Evolutionary conservation across 2,329 filamentous ascomycete species (phyloP), one percentile per base, ranked within the genome.

Genomic region (Aspergillus sp.): DNA sequence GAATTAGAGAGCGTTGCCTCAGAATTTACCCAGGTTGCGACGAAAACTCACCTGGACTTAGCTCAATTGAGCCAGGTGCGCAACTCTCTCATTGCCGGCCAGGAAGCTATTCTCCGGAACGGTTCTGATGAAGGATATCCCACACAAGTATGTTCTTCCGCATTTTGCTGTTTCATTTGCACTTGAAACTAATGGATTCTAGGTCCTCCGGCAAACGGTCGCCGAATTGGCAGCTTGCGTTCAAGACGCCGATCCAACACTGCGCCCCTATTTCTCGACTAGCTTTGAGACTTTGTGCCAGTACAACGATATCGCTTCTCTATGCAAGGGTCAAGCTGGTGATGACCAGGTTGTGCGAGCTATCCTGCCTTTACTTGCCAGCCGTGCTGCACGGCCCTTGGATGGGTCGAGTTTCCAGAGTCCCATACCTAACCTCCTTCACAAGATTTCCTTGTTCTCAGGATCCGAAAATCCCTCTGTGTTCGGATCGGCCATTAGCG

Each of bases 251-350:
- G 69, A 73, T 49, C 66, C 68, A 19, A 57, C 64, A 15, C 68
- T 68, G 42, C 66, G 60, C 39, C 80, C 81, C 13, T 81, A 81
- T 63, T 82, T 83, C 64, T 66, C 71, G 11, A 60, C 64, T n/a
- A 73, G 79, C 42, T 83, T 83, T 62, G 80, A 82, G 64, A 69
- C 72, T 15, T 63, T 83, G 17, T 81, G 76, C 62, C 80, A 82
- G 63, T 80, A 79, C 57, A 73, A 76, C 44, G 78, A 81, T 61
- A 65, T 79, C 13, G 65, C 67, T 44, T 65, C 65, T 5, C 57
- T 68, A 53, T 58, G 56, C 39, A 51, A 63, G 23, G 58, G 44
- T 8, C 54, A 58, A 51, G 54, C 62, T 48, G 56, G 36, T n/a
- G 41, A 58, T 3, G 64, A 68, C 21, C 25, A 62, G 8, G 55